These are phyloP conservation scores for Bonnemaisonia californica DNA, from an alignment of 31 red algal species.

Conservation along the genomic window DNA sequence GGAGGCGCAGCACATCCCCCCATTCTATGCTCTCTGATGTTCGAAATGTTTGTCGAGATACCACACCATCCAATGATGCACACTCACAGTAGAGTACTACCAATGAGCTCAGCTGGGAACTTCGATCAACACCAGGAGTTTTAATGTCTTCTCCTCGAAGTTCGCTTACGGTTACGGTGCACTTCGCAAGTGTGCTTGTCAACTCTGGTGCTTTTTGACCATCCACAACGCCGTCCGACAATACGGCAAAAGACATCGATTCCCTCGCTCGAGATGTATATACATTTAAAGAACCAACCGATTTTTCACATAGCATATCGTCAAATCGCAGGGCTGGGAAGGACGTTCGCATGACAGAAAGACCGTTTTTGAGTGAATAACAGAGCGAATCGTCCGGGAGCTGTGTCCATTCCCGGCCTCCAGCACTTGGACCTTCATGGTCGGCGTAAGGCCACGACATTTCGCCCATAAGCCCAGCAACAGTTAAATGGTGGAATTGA, in stretches of 20 bases:
- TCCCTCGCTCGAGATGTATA: not conserved
- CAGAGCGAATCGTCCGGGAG: slow-evolving; percentile 56
- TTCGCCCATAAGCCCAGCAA: slow-evolving; percentile 71
- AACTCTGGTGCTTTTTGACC: slow-evolving; percentile 34
- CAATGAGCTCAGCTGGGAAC: slow-evolving; percentile 43
- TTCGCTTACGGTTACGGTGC: slow-evolving; percentile 33
- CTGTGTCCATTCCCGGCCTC: slow-evolving; percentile 22
- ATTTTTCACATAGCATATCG: slow-evolving; percentile 23
- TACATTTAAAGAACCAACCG: not conserved
- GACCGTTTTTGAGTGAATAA: slow-evolving; percentile 61
- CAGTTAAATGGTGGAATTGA: slow-evolving; percentile 78
- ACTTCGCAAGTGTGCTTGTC: slow-evolving; percentile 11
- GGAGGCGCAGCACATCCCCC: slow-evolving; percentile 45
- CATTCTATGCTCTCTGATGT: slow-evolving; percentile 51
- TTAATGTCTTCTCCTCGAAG: slow-evolving; percentile 42
- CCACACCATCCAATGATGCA: slow-evolving; percentile 46
- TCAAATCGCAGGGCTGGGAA: slow-evolving; percentile 38
- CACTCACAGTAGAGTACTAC: slow-evolving; percentile 59
- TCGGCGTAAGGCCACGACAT: slow-evolving; percentile 40
- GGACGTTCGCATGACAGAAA: slow-evolving; percentile 66
- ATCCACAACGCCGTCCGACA: slow-evolving; percentile 44
- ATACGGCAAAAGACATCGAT: not conserved
- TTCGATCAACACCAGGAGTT: slow-evolving; percentile 41
- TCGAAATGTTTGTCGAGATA: slow-evolving; percentile 30
- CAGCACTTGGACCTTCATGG: not conserved